These are phyloP conservation scores for Naematelia encephala DNA, from an alignment of 768 basidiomycete species.

Conservation along the genomic window DNA sequence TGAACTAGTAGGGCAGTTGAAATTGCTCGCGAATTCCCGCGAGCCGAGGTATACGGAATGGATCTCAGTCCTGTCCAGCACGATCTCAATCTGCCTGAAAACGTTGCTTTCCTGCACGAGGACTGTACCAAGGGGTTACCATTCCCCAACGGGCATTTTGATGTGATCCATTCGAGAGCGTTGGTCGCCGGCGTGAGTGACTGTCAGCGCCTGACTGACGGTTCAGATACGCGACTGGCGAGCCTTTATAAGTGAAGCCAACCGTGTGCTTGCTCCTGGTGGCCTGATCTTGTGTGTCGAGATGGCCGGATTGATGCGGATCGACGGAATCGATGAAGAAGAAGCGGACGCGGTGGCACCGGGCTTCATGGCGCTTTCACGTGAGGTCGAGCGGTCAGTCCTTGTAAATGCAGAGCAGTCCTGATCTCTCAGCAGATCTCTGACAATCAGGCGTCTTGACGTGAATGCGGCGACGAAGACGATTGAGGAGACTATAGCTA, in stretches of 20 bases:
- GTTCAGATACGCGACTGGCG: constrained; percentile 17
- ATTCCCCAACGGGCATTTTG: constrained; percentile 19
- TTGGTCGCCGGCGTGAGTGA: constrained; percentile 19
- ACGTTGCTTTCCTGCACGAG: constrained; percentile 14
- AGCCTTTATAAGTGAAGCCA: constrained; percentile 8
- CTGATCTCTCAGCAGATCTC: too few relatives aligned
- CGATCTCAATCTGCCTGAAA: constrained; percentile 14
- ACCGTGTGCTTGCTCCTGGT: constrained; percentile 10
- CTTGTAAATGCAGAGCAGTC: too few relatives aligned
- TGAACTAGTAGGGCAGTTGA: constrained; percentile 18
- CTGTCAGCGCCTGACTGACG: background rate
- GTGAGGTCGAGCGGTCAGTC: constrained; percentile 13
- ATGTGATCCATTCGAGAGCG: constrained; percentile 20
- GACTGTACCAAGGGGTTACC: constrained; percentile 17
- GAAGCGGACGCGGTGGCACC: constrained; percentile 2
- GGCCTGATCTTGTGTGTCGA: constrained; percentile 17
- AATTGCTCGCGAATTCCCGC: constrained; percentile 25
- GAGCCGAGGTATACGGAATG: constrained; percentile 11
- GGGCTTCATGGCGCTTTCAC: constrained; percentile 9
- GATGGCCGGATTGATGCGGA: constrained; percentile 6
- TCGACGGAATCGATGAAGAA: constrained; percentile 10
- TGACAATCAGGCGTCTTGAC: constrained; percentile 15
- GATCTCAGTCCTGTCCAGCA: constrained; percentile 21
- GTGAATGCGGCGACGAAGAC: constrained; percentile 1
- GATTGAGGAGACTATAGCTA: constrained; percentile 4